Evolutionary conservation across 192 early-diverging fungal species (phyloP).

Genomic region (Coemansia aciculifera): DNA sequence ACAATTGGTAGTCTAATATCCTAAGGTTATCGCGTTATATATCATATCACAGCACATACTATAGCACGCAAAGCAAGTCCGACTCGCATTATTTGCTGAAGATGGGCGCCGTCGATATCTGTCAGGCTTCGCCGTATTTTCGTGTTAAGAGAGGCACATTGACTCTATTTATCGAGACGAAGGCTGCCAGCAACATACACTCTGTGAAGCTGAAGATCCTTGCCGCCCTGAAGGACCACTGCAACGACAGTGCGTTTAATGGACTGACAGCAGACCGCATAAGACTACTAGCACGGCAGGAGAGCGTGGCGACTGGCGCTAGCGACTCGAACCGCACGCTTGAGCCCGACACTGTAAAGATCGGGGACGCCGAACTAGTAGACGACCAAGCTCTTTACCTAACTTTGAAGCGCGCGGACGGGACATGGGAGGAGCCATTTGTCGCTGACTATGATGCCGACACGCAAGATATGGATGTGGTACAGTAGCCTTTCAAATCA

Average conservation of each 20-base stretch:
- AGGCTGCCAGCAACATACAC: slow-evolving; percentile 12
- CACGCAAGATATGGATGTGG: slow-evolving; percentile 34
- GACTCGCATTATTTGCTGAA: background rate
- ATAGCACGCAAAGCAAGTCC: too few relatives aligned
- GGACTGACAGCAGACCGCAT: slow-evolving; percentile 10
- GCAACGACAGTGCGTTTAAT: slow-evolving; percentile 16
- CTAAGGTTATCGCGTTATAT: background rate
- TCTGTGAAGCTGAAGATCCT: slow-evolving; percentile 26
- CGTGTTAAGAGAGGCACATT: slow-evolving; percentile 41
- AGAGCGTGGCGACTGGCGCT: background rate
- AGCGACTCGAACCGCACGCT: slow-evolving; percentile 9
- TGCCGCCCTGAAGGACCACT: slow-evolving; percentile 29
- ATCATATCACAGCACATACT: background rate
- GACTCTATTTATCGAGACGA: slow-evolving; percentile 36
- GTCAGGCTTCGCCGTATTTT: slow-evolving; percentile 30
- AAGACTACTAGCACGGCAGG: slow-evolving; percentile 20
- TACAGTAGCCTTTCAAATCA: background rate
- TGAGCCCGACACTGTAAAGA: slow-evolving; percentile 13
- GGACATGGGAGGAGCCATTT: slow-evolving; percentile 41
- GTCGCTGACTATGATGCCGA: slow-evolving; percentile 34
- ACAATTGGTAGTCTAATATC: background rate
- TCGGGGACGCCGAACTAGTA: slow-evolving; percentile 14
- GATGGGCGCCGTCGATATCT: slow-evolving; percentile 29
- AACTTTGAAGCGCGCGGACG: slow-evolving; percentile 21
- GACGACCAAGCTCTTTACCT: slow-evolving; percentile 40